Evolutionary conservation across 768 basidiomycete genomes (phyloP), one percentile per base, ranked within the genome.

Genomic region (Termitomyces eurrhizus): DNA sequence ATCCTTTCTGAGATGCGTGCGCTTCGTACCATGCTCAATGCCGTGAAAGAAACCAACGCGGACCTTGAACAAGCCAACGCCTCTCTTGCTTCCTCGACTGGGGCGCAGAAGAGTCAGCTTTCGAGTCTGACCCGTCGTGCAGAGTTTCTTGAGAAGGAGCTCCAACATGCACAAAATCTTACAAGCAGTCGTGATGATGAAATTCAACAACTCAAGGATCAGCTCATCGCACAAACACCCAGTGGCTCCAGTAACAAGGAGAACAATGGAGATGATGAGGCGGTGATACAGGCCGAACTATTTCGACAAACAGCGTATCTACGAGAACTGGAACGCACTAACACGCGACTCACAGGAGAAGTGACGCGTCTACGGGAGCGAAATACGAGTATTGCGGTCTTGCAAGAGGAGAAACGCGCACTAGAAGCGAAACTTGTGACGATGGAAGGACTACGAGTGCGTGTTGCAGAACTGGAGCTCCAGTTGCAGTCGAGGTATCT

Each of bases 341-440:
- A 92, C 62, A 72, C 80, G 1, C 81, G 78, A 62, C 71, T 90
- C 56, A 78, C 69, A 3, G 67, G 77, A 0, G 89, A 93, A 65
- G 65, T 91, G 16, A 70, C 70, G 7, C 64, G 76, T 12, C 76
- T 90, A 16, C 78, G 82, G 37, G 84, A 84, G 61, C 76, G 81
- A 0, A 76, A 85, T n/a, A 72, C 77, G 7, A 86, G 82, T 63
- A 73, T 89, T 3, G 89, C 90, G 61, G 85, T 93, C 2, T 68
- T 93, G 39, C 77, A 81, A 36, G 92, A 93, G 68, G 88, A 93
- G 72, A 91, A 92, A 62, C 77, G 84, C 6, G 78, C 78, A 0
- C 70, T 93, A 48, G 83, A 90, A 67, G 70, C 74, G 16, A 86
- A 81, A 64, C 72, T 86, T 8, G 66, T 64, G 14, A 74, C 74